phyloP scores from a whole-genome alignment of 2,329 filamentous ascomycete genomes.

The Nigrospora oryzae region DNA sequence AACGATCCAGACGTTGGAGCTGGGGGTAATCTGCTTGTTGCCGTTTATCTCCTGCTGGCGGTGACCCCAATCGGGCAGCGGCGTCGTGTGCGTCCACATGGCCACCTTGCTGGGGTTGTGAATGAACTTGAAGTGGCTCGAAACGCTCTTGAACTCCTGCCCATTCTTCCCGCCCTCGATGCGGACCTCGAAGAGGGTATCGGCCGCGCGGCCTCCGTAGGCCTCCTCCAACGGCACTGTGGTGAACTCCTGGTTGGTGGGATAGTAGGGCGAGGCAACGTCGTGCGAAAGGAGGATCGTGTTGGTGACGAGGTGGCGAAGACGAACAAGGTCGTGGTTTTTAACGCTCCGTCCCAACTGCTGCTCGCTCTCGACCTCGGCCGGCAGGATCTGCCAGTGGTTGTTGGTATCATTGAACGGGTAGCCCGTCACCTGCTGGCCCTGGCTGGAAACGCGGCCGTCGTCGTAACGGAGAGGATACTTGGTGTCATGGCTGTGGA shows the following conservation, averaged over 20 bases:
- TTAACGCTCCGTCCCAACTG: slow-evolving; percentile 57
- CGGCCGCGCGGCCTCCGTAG: slow-evolving; percentile 66
- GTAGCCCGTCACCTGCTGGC: slow-evolving; percentile 96
- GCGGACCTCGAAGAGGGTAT: slow-evolving; percentile 87
- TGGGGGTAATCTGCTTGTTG: slow-evolving; percentile 87
- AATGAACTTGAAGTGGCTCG: slow-evolving; percentile 91
- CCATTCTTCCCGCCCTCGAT: slow-evolving; percentile 76
- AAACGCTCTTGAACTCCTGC: slow-evolving; percentile 82
- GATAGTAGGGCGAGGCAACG: slow-evolving; percentile 90
- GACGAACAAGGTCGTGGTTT: slow-evolving; percentile 78
- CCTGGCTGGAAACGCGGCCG: slow-evolving; percentile 92
- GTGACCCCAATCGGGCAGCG: slow-evolving; percentile 94
- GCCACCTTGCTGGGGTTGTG: slow-evolving; percentile 93
- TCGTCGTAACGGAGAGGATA: slow-evolving; percentile 97
- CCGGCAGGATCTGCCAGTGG: slow-evolving; percentile 86
- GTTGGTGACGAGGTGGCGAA: slow-evolving; percentile 81
- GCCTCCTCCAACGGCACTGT: slow-evolving; percentile 68
- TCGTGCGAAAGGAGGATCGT: slow-evolving; percentile 87
- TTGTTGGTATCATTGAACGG: slow-evolving; percentile 99
- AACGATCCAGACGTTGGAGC: slow-evolving; percentile 90
- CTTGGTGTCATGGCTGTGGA: slow-evolving; percentile 83
- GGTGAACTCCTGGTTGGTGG: slow-evolving; percentile 98
- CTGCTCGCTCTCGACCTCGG: slow-evolving; percentile 48
- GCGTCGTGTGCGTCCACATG: slow-evolving; percentile 96
- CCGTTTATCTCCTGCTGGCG: slow-evolving; percentile 99